These are phyloP conservation scores for Cercophora samala DNA, from an alignment of 495 filamentous ascomycete species.

Conservation along the genomic window DNA sequence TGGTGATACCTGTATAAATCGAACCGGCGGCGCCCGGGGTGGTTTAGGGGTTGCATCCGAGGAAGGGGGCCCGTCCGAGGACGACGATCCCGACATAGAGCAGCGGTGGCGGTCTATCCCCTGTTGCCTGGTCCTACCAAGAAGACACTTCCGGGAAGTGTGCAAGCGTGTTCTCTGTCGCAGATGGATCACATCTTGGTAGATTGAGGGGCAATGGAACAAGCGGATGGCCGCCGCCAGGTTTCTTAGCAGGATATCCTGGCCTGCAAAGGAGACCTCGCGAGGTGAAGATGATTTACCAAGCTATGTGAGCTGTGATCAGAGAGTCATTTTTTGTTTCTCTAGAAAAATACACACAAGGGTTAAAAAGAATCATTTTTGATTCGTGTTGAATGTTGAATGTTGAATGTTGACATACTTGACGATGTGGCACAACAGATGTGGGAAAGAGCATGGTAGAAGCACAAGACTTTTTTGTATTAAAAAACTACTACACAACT, in stretches of 20 bases:
- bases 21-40: constrained; percentile 32
- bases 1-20: constrained; percentile 23
- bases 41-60: constrained; percentile 33
- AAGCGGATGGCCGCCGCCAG: constrained; percentile 41
- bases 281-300: not conserved
- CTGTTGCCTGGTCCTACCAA: constrained; percentile 53
- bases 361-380: not conserved
- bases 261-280: not conserved
- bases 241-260: not conserved
- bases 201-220: constrained; percentile 50
- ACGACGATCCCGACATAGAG: constrained; percentile 45
- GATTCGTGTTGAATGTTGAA: not conserved
- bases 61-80: constrained; percentile 38
- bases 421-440: not conserved
- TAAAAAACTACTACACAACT: not conserved
- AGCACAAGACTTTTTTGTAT: not conserved
- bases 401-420: not conserved
- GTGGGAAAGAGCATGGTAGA: not conserved
- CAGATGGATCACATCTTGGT: constrained; percentile 20
- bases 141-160: constrained; percentile 9
- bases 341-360: not conserved
- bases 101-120: constrained; percentile 49
- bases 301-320: not conserved
- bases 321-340: not conserved
- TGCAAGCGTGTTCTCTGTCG: not conserved